Base-by-base conservation (phyloP, 176 grass and related monocot species). In the Urochloa ruziziensis region DNA sequence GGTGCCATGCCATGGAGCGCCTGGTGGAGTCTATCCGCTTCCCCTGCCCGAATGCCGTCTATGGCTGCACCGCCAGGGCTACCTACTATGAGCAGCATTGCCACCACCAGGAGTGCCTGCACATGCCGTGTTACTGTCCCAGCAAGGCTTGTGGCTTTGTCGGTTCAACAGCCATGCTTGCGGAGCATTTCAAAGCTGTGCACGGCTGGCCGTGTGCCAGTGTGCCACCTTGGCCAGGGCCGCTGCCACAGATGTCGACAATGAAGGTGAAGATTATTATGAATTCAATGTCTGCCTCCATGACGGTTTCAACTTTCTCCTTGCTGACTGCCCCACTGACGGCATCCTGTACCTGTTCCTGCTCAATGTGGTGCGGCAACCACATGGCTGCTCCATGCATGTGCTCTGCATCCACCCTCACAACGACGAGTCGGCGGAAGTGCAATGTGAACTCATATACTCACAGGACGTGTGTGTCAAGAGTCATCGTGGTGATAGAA, bases 241-340 rank as follows among this genome's bases (percentile, higher is more conserved):
- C 6, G 0, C 17, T 14, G 6, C 15, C 17, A 40, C 39, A 0
- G 39, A 40, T 0, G 39, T 8, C 1, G 39, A 51, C 4, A 4
- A 48, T 1, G 15, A 48, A 0, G 2, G 15, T 1, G 6, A 27
- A 0, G 12, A 1, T 1, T 0, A 46, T 0, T 1, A 4, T 6
- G 4, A 24, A 13, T 25, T 25, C 5, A 25, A 11, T 4, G 6
- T 29, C 24, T 0, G 5, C 13, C 27, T 73, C 17, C 27, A 21
- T 21, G 28, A 73, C 2, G 46, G 70, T 3, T 52, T 73, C 44
- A 52, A 73, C 18, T 52, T 73, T 16, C 1, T 73, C 0, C 25
- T 49, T 0, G 40, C 68, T 27, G n/a, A 47, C 42, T 27, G 23
- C 16, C 0, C 3, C 46, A 52, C 28, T 3, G 15, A 32, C 15